Conservation (phyloP, 73 alveolate species). For the Symbiodinium pilosum region DNA sequence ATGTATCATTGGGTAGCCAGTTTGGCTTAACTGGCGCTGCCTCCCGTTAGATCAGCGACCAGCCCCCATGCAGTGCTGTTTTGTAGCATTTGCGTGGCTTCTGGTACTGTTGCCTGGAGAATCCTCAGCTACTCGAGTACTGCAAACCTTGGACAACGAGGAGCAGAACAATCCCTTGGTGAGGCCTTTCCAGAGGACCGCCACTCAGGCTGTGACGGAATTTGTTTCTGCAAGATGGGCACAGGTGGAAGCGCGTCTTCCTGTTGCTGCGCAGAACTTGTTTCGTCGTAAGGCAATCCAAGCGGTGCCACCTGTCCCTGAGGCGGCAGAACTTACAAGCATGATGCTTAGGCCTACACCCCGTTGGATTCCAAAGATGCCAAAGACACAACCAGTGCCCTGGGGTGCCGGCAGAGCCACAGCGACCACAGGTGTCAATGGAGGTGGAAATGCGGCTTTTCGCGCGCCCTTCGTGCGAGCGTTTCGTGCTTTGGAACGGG, state of each 20-base stretch:
- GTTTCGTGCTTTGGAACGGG: conserved; percentile 38
- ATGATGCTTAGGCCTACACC: background rate
- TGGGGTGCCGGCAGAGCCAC: background rate
- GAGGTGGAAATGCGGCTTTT: background rate
- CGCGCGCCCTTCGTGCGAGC: conserved; percentile 50
- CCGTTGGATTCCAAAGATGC: conserved; percentile 36
- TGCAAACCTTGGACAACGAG: background rate
- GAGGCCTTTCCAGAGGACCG: conserved; percentile 27
- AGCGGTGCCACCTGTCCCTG: background rate
- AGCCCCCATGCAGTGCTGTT: too few relatives aligned
- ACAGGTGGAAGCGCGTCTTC: conserved; percentile 16
- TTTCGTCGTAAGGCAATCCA: background rate
- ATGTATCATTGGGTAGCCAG: too few relatives aligned
- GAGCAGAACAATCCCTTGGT: conserved; percentile 25
- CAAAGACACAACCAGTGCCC: conserved; percentile 17
- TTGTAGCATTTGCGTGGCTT: too few relatives aligned
- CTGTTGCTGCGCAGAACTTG: conserved; percentile 20
- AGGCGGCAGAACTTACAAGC: background rate
- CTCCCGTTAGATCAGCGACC: too few relatives aligned
- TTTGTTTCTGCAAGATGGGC: conserved; percentile 29
- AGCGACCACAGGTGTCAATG: too few relatives aligned
- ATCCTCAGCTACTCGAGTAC: conserved; percentile 30
- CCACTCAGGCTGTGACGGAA: conserved; percentile 38
- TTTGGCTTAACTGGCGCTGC: too few relatives aligned
- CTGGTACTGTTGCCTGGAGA: background rate